Base-by-base conservation (phyloP, 257 asterid genomes). In the Salvia hispanica region DNA sequence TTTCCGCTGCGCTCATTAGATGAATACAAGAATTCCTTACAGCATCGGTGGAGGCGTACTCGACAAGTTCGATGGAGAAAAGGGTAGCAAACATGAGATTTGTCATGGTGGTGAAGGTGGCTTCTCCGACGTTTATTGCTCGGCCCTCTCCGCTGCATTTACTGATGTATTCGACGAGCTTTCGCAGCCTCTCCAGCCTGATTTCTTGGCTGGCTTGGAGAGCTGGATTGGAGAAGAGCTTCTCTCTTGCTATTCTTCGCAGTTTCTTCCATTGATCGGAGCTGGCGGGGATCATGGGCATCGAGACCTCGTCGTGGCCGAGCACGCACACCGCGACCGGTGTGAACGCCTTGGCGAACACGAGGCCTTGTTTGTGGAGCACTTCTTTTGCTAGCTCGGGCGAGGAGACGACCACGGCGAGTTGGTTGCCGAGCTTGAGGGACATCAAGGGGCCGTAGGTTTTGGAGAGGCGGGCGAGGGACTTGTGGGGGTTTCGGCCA, bases 351-450 rank as follows among this genome's bases (percentile, higher is more conserved):
- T 21, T 50, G 7, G 63, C 18, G 43, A 53, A 40, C 2, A 18
- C 13, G 0, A 2, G 48, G 11, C 58, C 70, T 2, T 33, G 34
- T 2, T 53, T 48, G 1, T 34, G 47, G 1, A 64, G 9, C 1
- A 50, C n/a, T 15, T 64, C 70, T 7, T 9, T 34, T 28, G 70
- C 70, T 59, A 64, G 36, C 3, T 48, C 70, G 5, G 70, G 70
- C 28, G 70, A 64, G 0, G 70, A 48, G 3, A 16, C 60, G 13
- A 64, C 37, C 4, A 36, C 60, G 47, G 48, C 14, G 7, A 15
- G 8, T 3, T 48, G 33, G 1, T 46, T 34, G 7, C 70, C 70
- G 7, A 64, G 47, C 3, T 21, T 21, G 60, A 64, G 70, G 16
- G 48, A 64, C 70, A 64, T 64, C 3, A 64, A 3, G 1, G 60